Percentiles rank a stretch among this genome's conserved stretches.
phyloP scores from a whole-genome alignment of 768 basidiomycete species.

The Imleria badia region DNA sequence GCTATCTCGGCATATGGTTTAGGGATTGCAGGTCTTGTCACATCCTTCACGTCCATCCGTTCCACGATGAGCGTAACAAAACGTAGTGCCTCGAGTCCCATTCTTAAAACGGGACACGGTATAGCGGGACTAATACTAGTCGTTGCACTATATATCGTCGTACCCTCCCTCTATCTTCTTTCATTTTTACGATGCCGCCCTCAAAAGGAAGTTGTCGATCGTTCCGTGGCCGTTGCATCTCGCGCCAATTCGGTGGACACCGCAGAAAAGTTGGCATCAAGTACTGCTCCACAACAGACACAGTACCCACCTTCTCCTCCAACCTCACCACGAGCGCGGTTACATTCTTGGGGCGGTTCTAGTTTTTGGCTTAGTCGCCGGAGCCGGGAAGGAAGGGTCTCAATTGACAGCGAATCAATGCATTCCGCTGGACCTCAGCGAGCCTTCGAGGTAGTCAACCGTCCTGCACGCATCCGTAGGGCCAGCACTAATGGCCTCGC shows the following conservation, averaged over 20 bases:
- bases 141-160: constrained; percentile 53
- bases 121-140: constrained; percentile 66
- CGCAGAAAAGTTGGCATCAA: constrained; percentile 41
- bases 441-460: constrained; percentile 51
- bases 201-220: constrained; percentile 23
- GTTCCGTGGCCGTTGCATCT: constrained; percentile 25
- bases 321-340: constrained; percentile 30
- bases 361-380: constrained; percentile 37
- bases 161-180: constrained; percentile 45
- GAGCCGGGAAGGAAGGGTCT: constrained; percentile 36
- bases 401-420: constrained; percentile 40
- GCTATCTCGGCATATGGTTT: constrained; percentile 52
- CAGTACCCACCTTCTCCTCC: constrained; percentile 34
- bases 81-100: constrained; percentile 30
- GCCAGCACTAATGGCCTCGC: constrained; percentile 44
- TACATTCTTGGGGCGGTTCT: constrained; percentile 40
- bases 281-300: constrained; percentile 26
- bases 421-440: constrained; percentile 36
- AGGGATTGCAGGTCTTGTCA: constrained; percentile 61
- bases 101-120: constrained; percentile 62
- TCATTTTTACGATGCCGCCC: constrained; percentile 9
- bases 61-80: constrained; percentile 29
- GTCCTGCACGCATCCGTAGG: constrained; percentile 53
- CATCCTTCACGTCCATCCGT: constrained; percentile 59
- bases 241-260: constrained; percentile 41